These are phyloP conservation scores for Tetrapyrgos nigripes DNA, from an alignment of 1,284 basidiomycete species.

Conservation along the genomic window DNA sequence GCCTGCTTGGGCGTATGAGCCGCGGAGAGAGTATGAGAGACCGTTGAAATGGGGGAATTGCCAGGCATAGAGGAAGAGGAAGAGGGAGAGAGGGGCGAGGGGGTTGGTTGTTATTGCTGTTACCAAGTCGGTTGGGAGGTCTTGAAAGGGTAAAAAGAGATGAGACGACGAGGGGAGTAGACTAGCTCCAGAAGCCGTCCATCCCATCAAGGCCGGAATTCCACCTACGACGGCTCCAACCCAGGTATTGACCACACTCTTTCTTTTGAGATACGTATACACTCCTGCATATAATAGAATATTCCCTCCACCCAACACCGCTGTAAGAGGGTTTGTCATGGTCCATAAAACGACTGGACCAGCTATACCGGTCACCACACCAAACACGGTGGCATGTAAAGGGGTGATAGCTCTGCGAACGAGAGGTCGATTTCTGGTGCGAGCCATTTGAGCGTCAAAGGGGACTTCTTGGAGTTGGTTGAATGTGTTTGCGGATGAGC, in stretches of 20 bases:
- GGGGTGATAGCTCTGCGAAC: conserved; percentile 85
- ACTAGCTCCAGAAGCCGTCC: conserved; percentile 92
- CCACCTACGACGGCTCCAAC: conserved; percentile 93
- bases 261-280: conserved; percentile 96
- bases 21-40: conserved; percentile 87
- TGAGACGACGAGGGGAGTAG: conserved; percentile 68
- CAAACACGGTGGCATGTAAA: conserved; percentile 87
- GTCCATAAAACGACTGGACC: conserved; percentile 84
- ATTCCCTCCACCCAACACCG: conserved; percentile 84
- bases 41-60: conserved; percentile 99
- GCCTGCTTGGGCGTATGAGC: conserved; percentile 92
- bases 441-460: conserved; percentile 95
- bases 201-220: conserved; percentile 96
- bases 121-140: conserved; percentile 11
- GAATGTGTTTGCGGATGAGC: conserved; percentile 92
- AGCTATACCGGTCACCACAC: conserved; percentile 71
- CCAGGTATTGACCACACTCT: conserved; percentile 93
- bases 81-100: conserved; percentile 78
- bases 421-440: conserved; percentile 91
- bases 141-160: conserved; percentile 62
- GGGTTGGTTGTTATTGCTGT: conserved; percentile 72
- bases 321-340: conserved; percentile 92
- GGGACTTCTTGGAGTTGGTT: conserved; percentile 97
- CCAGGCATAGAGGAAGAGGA: conserved; percentile 92
- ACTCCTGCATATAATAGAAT: conserved; percentile 90